These are phyloP conservation scores for Mycena alexandri DNA, from an alignment of 768 basidiomycete species.

Conservation along the genomic window DNA sequence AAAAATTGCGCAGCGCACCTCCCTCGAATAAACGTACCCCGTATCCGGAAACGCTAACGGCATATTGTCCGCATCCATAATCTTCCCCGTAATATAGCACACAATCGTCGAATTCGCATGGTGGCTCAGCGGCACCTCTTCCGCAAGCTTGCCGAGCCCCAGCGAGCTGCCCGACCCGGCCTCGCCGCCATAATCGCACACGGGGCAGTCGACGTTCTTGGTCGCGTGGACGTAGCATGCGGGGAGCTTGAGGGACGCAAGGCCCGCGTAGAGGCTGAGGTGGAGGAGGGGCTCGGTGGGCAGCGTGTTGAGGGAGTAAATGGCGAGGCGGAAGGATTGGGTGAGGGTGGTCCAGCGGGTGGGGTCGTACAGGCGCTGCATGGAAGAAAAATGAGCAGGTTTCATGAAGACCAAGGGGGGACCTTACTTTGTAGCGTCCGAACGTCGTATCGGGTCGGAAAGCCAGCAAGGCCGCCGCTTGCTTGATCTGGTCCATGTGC, in stretches of 20 bases:
- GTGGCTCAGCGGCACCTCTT: slow-evolving; percentile 92
- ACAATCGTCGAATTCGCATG: slow-evolving; percentile 97
- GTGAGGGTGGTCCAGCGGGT: slow-evolving; percentile 83
- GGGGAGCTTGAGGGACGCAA: slow-evolving; percentile 91
- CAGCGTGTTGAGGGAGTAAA: slow-evolving; percentile 88
- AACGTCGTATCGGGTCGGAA: slow-evolving; percentile 79
- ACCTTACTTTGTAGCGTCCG: slow-evolving; percentile 79
- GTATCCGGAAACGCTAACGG: slow-evolving; percentile 89
- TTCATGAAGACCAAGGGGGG: no score
- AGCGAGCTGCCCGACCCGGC: slow-evolving; percentile 47
- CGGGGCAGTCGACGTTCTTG: slow-evolving; percentile 90
- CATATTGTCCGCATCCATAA: slow-evolving; percentile 95
- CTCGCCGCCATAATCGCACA: slow-evolving; percentile 73
- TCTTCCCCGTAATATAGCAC: slow-evolving; percentile 89
- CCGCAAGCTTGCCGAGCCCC: slow-evolving; percentile 74
- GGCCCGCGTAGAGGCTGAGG: slow-evolving; percentile 90
- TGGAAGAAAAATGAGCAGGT: no score
- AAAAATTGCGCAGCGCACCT: slow-evolving; percentile 63
- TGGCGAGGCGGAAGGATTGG: slow-evolving; percentile 84
- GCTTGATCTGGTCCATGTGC: slow-evolving; percentile 81
- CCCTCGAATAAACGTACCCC: slow-evolving; percentile 93
- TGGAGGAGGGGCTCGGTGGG: slow-evolving; percentile 90
- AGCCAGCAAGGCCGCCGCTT: slow-evolving; percentile 82
- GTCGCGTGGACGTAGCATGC: slow-evolving; percentile 76
- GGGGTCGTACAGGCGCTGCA: slow-evolving; percentile 85